Evolutionary conservation across 2,329 filamentous ascomycete species (phyloP).

Genomic region (Daldinia sp.): DNA sequence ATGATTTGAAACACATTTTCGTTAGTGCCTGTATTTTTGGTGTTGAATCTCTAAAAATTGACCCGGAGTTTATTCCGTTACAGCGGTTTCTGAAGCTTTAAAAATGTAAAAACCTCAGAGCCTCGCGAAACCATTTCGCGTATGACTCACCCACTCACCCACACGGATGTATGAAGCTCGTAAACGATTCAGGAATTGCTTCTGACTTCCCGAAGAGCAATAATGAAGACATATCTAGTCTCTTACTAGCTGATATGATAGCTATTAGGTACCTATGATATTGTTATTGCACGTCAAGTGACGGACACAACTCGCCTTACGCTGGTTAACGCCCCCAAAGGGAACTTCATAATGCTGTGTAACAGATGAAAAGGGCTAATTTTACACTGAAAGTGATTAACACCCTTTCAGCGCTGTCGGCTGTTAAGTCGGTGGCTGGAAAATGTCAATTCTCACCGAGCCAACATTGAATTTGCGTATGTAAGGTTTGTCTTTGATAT

Average conservation of each 20-base stretch:
- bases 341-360: not conserved
- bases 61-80: not conserved
- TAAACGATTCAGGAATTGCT: not conserved
- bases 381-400: not conserved
- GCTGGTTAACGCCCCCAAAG: not conserved
- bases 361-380: slow-evolving; percentile 4
- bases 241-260: not conserved
- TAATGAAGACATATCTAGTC: not conserved
- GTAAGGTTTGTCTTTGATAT: not conserved
- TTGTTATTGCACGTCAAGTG: no score
- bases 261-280: no score
- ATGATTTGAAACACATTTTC: not conserved
- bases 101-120: not conserved
- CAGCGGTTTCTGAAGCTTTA: not conserved
- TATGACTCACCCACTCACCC: not conserved
- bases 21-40: not conserved
- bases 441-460: not conserved
- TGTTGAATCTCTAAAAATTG: not conserved
- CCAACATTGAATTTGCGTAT: not conserved
- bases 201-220: not conserved
- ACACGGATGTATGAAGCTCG: not conserved
- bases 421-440: not conserved
- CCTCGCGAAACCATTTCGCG: not conserved
- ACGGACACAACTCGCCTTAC: not conserved
- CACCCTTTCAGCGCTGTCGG: not conserved